phyloP scores from a whole-genome alignment of 768 basidiomycete species.

The Hygrocybe punicea region DNA sequence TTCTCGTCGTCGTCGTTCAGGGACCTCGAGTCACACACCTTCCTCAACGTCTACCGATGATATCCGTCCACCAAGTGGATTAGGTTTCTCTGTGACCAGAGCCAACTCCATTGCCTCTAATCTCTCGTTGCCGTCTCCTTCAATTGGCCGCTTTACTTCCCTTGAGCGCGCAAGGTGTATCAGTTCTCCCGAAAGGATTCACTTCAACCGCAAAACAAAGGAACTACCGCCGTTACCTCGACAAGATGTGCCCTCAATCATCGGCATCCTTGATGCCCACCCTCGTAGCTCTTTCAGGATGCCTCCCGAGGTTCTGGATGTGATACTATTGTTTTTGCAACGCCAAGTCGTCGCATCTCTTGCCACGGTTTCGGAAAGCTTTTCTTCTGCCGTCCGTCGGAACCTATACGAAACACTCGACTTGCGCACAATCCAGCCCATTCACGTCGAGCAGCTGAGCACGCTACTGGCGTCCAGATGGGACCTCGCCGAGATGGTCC shows the following conservation, averaged over 20 bases:
- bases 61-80: conserved; percentile 46
- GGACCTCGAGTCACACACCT: conserved; percentile 6
- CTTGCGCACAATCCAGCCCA: conserved; percentile 28
- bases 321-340: conserved; percentile 37
- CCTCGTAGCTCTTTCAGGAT: conserved; percentile 19
- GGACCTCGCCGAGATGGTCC: conserved; percentile 42
- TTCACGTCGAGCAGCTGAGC: conserved; percentile 35
- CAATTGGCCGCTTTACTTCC: conserved; percentile 16
- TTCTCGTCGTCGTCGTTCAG: conserved; percentile 8
- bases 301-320: conserved; percentile 34
- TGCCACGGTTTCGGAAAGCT: conserved; percentile 34
- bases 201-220: conserved; percentile 19
- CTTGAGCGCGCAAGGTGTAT: conserved; percentile 29
- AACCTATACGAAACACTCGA: conserved; percentile 37
- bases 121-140: conserved; percentile 37
- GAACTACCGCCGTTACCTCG: conserved; percentile 17
- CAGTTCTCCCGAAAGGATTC: conserved; percentile 38
- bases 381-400: conserved; percentile 31
- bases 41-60: conserved; percentile 21
- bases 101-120: conserved; percentile 37
- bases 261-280: conserved; percentile 6
- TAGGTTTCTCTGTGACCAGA: conserved; percentile 30
- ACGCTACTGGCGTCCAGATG: conserved; percentile 37
- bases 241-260: conserved; percentile 14
- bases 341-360: conserved; percentile 26